These are phyloP conservation scores for Chlamydomonas incerta DNA, from an alignment of 139 green algal genomes.

Conservation along the genomic window DNA sequence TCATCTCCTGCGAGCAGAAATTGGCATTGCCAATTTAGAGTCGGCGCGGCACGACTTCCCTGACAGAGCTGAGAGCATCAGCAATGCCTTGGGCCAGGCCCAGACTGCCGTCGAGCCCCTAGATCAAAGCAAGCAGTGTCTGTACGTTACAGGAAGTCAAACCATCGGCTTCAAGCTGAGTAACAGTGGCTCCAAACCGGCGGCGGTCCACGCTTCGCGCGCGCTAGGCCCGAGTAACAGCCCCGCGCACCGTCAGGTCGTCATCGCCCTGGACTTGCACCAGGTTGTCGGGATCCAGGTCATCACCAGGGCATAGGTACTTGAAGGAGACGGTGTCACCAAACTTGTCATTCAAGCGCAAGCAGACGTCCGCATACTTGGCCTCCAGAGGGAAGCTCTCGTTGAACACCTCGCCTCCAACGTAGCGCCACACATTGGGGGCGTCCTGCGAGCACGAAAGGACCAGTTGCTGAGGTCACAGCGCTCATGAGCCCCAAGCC, in stretches of 20 bases:
- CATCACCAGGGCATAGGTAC: slow-evolving; percentile 68
- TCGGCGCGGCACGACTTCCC: no score
- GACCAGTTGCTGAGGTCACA: neutral
- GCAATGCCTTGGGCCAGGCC: neutral
- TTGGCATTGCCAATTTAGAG: no score
- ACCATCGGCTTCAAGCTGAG: neutral
- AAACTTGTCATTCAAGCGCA: slow-evolving; percentile 58
- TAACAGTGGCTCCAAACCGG: neutral
- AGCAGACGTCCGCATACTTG: slow-evolving; percentile 41
- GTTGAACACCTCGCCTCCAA: slow-evolving; percentile 60
- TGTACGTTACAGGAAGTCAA: neutral
- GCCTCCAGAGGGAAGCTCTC: slow-evolving; percentile 38
- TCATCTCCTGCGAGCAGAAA: neutral
- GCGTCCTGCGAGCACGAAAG: neutral
- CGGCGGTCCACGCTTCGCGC: no score
- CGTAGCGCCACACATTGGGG: slow-evolving; percentile 42
- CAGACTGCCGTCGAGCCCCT: neutral
- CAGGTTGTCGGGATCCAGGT: slow-evolving; percentile 76
- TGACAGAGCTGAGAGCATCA: no score
- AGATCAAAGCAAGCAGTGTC: no score
- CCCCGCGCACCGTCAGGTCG: slow-evolving; percentile 74
- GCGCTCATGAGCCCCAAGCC: no score
- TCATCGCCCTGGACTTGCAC: slow-evolving; percentile 81
- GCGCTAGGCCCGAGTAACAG: neutral
- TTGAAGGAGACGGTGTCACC: slow-evolving; percentile 56